Evolutionary conservation across 805 yeast genomes (phyloP), one percentile per base, ranked within the genome.

Genomic region (Cyberlindnera subsufficiens): DNA sequence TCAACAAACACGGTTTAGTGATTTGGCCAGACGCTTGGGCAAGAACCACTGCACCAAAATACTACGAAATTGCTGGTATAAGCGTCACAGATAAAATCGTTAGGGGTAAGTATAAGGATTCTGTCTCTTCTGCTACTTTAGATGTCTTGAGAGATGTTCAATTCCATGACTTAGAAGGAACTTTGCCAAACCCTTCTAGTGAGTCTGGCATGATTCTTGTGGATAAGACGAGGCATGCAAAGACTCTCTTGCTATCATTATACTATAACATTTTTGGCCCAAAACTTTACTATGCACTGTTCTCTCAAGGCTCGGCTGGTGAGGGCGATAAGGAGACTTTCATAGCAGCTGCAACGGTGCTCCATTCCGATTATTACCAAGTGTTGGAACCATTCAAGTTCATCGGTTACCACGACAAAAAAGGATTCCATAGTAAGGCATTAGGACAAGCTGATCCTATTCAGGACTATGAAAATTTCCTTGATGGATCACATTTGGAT

Each of bases 1-100:
- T 64, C 60, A 51, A 57, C 36, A 60, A 69, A 9, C 61, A 62
- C 15, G 73, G 76, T 0, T 55, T 80, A 42, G 64, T 80, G 9
- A 45, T 78, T 8, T 80, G 87, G 86, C 87, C 87, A 3, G 86
- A 80, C 60, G 75, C 76, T 30, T 80, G 87, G 87, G 70, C 80
- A 3, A 67, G 87, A 58, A 78, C 86, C 5, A 79, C 86, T 8
- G 70, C 75, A 47, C 87, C 87, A 17, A 65, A 64, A 37, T 78
- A 60, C 53, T 78, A 75, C 54, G 77, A 76, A 9, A 76, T 79
- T 45, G 75, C 82, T 2, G 61, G 60, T 3, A 44, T 66, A 8
- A 41, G 50, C 62, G 70, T 65, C 39, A 65, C 54, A 20, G 60
- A 51, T 44, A 59, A 48, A 8, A 67, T 69, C 16, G 57, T 63